Evolutionary conservation across 225 moss, liverwort and hornwort genomes (phyloP).

Genomic region (Rhytidiadelphus loreus): DNA sequence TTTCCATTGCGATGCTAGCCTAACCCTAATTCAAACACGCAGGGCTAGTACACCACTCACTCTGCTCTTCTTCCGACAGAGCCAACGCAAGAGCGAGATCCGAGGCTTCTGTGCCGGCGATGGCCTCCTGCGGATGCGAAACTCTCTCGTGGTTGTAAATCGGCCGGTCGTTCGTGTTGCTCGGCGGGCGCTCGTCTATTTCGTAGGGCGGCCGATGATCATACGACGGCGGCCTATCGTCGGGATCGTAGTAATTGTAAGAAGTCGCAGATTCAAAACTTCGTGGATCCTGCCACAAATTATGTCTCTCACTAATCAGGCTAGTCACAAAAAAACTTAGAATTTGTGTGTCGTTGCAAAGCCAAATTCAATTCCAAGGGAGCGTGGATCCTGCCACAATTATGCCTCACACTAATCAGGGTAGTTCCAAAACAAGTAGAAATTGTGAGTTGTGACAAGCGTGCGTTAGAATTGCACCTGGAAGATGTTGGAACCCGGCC

Average conservation of each 20-base stretch:
- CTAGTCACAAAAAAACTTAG: not conserved
- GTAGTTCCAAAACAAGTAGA: not conserved
- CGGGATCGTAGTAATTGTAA: not conserved
- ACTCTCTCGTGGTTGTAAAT: constrained; percentile 31
- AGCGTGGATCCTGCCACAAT: not conserved
- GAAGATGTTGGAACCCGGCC: constrained; percentile 42
- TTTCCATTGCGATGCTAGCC: not conserved
- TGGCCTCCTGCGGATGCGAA: not conserved
- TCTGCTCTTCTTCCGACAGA: constrained; percentile 31
- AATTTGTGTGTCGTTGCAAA: not conserved
- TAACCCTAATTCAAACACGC: not conserved
- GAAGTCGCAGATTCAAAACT: constrained; percentile 6
- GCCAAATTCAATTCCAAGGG: not conserved
- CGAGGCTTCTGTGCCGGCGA: constrained; percentile 4
- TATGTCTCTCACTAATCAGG: not conserved
- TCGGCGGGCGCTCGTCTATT: constrained; percentile 1
- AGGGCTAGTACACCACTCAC: constrained; percentile 7
- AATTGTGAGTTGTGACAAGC: not conserved
- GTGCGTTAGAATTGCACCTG: not conserved
- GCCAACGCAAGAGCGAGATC: constrained; percentile 42
- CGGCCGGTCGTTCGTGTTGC: constrained; percentile 28
- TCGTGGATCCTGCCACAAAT: constrained; percentile 22
- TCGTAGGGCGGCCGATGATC: not conserved
- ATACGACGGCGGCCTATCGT: not conserved
- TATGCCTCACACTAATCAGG: not conserved